Evolutionary conservation across 345 rosid genomes (phyloP).

Genomic region (Lepidium didymum): DNA sequence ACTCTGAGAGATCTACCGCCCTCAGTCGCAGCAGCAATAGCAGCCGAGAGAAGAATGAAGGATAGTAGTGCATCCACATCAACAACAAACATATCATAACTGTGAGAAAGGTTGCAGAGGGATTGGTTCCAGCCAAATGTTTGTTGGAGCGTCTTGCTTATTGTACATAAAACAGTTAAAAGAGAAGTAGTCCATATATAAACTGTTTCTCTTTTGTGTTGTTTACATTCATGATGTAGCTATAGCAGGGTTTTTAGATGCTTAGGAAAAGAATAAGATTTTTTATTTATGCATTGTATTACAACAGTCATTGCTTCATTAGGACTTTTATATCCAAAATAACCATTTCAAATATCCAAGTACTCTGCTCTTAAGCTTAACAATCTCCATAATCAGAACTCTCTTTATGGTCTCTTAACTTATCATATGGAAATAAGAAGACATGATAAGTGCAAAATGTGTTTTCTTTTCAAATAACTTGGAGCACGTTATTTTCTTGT

Average conservation of each 20-base stretch:
- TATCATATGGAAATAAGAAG: background rate
- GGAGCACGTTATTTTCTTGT: background rate
- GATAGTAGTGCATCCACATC: constrained; percentile 29
- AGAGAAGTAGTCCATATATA: constrained; percentile 3
- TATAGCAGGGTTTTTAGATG: background rate
- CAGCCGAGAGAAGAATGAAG: constrained; percentile 80
- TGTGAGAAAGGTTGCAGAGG: background rate
- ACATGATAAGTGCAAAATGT: background rate
- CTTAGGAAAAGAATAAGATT: background rate
- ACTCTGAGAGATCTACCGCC: constrained; percentile 72
- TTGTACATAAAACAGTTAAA: constrained; percentile 4
- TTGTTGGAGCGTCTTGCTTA: background rate
- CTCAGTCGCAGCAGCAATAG: constrained; percentile 72
- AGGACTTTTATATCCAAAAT: constrained; percentile 8
- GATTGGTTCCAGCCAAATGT: constrained; percentile 1
- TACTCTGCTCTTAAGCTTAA: background rate
- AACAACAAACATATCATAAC: constrained; percentile 8
- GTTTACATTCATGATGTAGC: constrained; percentile 1
- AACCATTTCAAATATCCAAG: background rate
- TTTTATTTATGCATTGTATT: background rate
- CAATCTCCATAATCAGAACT: background rate
- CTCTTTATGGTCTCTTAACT: background rate
- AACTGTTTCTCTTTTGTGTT: background rate
- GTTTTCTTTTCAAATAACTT: constrained; percentile 14
- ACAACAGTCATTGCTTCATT: background rate